Conservation (phyloP, 2,329 filamentous ascomycete genomes). For the Cercospora berteroae region DNA sequence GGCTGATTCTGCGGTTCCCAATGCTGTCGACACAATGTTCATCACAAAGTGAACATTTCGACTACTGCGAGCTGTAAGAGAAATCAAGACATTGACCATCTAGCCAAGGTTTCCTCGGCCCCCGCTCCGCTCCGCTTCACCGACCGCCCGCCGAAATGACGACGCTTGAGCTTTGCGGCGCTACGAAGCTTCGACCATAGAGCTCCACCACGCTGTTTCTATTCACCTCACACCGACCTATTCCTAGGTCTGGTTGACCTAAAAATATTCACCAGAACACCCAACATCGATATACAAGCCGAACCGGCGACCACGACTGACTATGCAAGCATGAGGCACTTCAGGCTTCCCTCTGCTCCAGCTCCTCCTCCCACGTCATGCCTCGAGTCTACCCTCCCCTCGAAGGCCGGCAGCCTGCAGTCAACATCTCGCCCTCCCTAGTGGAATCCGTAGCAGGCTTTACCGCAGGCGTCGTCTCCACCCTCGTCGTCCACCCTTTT, state of each 20-base stretch:
- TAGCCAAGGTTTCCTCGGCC: neutral
- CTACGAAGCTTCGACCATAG: conserved; percentile 4
- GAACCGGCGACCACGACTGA: neutral
- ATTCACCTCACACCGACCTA: neutral
- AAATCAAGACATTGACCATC: neutral
- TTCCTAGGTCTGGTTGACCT: neutral
- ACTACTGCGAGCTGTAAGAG: neutral
- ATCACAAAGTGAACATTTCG: neutral
- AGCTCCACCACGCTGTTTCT: neutral
- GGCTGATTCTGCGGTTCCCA: neutral
- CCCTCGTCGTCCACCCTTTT: conserved; percentile 83
- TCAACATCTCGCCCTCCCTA: conserved; percentile 69
- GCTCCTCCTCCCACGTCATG: conserved; percentile 38
- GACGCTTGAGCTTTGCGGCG: neutral
- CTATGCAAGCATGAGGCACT: conserved; percentile 12
- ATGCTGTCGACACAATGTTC: neutral
- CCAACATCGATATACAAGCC: neutral
- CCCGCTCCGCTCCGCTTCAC: neutral
- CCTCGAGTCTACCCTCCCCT: conserved; percentile 51
- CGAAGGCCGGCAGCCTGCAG: conserved; percentile 43
- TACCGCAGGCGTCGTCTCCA: conserved; percentile 81
- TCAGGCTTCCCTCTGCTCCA: neutral
- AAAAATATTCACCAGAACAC: neutral
- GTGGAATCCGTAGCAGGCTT: conserved; percentile 89
- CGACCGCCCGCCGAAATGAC: conserved; percentile 1